phyloP scores from a whole-genome alignment of 495 filamentous ascomycete genomes.

The Trichocladium uniseriatum region DNA sequence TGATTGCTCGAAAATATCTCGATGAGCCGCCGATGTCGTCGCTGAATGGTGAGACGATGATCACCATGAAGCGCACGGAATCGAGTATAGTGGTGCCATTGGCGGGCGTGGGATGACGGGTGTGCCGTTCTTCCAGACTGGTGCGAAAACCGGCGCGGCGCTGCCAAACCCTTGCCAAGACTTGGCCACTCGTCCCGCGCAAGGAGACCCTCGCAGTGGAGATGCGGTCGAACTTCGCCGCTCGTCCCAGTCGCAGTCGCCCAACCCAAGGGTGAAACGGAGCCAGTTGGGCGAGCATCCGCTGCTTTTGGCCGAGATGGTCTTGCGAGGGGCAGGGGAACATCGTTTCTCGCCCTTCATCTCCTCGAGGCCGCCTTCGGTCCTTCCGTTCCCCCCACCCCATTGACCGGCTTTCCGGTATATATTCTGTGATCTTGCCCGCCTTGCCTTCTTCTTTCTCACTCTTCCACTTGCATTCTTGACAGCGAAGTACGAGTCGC shows the following conservation, averaged over 20 bases:
- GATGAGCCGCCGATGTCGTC: background rate
- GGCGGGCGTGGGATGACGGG: slow-evolving; percentile 9
- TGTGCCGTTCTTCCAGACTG: slow-evolving; percentile 7
- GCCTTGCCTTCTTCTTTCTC: background rate
- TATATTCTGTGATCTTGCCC: slow-evolving; percentile 11
- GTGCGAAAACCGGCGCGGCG: slow-evolving; percentile 18
- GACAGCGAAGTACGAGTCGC: slow-evolving; percentile 5
- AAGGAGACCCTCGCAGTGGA: slow-evolving; percentile 5
- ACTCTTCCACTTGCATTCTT: slow-evolving; percentile 7
- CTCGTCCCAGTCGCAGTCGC: background rate
- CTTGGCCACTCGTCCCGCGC: slow-evolving; percentile 14
- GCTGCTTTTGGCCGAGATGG: slow-evolving; percentile 6
- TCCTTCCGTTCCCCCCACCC: slow-evolving; percentile 4
- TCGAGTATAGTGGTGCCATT: background rate
- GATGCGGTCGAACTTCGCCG: slow-evolving; percentile 7
- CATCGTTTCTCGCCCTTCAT: background rate
- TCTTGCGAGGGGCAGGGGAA: slow-evolving; percentile 2
- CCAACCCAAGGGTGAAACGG: slow-evolving; percentile 11
- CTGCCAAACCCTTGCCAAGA: slow-evolving; percentile 14
- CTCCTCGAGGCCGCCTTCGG: background rate
- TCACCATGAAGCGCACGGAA: slow-evolving; percentile 3
- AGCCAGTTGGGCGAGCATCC: background rate
- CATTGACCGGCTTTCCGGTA: background rate
- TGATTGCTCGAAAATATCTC: background rate
- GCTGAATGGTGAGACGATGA: background rate